Evolutionary conservation across 2,329 filamentous ascomycete genomes (phyloP), one percentile per base, ranked within the genome.

Genomic region (Xylariaceae sp.): DNA sequence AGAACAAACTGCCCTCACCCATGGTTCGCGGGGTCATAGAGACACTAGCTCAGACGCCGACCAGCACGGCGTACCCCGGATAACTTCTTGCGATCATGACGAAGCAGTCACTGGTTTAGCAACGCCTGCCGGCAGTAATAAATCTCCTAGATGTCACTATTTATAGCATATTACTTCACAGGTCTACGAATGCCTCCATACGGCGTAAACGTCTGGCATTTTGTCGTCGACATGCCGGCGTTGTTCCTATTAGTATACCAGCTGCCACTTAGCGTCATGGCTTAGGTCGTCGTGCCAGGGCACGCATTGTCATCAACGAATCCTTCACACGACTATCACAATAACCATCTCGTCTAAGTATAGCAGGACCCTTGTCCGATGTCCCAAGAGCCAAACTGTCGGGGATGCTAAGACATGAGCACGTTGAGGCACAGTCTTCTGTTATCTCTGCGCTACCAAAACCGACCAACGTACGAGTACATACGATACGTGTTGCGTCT

Each of bases 1-100:
- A 50, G 47, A 51, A 53, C 55, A 53, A 57, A 49, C 49, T 57
- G 53, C 58, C 56, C 50, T 56, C 53, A 11, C 58, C 47, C 35
- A 53, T 52, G 45, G 55, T 55, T 30, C 39, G 53, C 42, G 51
- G 53, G 35, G 42, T 56, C 51, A 30, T 34, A 30, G 23, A 30
- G 23, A 10, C 23, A 42, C 56, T 44, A 48, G 55, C 51, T 23
- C 52, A 48, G 42, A 23, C 23, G 39, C 44, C 18, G 48, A 56
- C 55, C 50, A 37, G 4, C 58, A 57, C 8, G 2, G 37, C 37
- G 8, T 42, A 42, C 59, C 56, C 51, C 56, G 11, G 55, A 56
- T 48, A 51, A 35, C n/a, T n/a, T 50, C 17, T 50, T 56, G 44
- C 44, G 48, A 59, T 58, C 55, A 56, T 58, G 56, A 52, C 55